Evolutionary conservation across 2,329 filamentous ascomycete species (phyloP), one percentile per base, ranked within the genome.

Genomic region (Podosphaera xanthii): DNA sequence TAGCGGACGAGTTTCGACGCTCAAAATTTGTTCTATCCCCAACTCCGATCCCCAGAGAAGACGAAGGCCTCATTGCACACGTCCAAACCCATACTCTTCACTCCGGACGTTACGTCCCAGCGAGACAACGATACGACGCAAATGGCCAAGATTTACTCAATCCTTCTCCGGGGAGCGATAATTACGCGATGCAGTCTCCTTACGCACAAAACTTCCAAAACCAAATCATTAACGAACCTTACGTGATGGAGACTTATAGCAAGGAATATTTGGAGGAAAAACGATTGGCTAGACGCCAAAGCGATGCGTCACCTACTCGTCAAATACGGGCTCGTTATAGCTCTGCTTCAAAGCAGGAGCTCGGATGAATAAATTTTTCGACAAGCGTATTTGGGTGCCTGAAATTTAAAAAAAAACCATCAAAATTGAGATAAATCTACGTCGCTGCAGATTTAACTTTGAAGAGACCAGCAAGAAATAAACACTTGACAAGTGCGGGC

Each of bases 51-150:
- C 44, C 14, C 61, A 60, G 14, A 66, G 67, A 69, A 61, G 64
- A 61, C 14, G 64, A 64, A 14, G 64, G 65, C 9, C 56, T 69
- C 34, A 68, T 69, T 38, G 22, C 22, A 61, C 62, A 31, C 59
- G 69, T 58, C 67, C 67, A 31, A 66, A 69, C 53, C 67, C 66
- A 12, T 55, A 65, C 67, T 1, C 49, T 63, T 22, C 64, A 65
- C 58, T 60, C 59, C 10, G 59, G 61, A 9, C 59, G 60, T 4
- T 69, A 69, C 52, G 60, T 63, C 2, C 66, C 67, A 14, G 66
- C 67, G 12, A 60, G 62, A 40, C 62, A 68, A 59, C 59, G 67
- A 59, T 69, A 69, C 57, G 66, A 68, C 60, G 42, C 53, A 1
- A 59, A 65, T 48, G 65, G 65, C 1, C 62, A 64, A 34, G 66